Base-by-base conservation (phyloP, 2,329 filamentous ascomycete genomes). In the Paraconiothyrium sp. region DNA sequence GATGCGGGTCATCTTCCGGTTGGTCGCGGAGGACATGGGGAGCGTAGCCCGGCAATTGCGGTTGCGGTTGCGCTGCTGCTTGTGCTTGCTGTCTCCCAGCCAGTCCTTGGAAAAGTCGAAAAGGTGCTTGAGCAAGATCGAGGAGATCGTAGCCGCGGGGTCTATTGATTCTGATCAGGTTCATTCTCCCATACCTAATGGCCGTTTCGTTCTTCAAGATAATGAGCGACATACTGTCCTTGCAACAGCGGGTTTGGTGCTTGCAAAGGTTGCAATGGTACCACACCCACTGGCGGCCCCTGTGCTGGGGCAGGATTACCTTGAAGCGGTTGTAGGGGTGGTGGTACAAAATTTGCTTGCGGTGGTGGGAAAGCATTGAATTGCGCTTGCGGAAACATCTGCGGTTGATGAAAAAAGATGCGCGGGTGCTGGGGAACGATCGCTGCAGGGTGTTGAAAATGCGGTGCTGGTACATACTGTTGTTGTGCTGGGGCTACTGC, bases 391-490 rank as follows among this genome's bases (percentile, higher is more conserved):
- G 34, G 54, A 13, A 47, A 24, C 1, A 35, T 3, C 24, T 24
- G 30, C 20, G 24, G 41, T 20, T 47, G 43, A 47, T 56, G 41
- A 47, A 47, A 4, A 20, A 56, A 22, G 14, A 47, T 13, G 30
- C 46, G 52, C 43, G 35, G 54, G 2, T 37, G 46, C 10, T 30
- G 30, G 13, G 54, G 43, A 56, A 47, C 47, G 14, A 50, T 27
- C 16, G 32, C 41, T 47, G 24, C n/a, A 49, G 30, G 32, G 34
- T n/a, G 8, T 44, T 35, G 48, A 14, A 46, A 5, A 44, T 8
- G 48, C 27, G 43, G 24, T 46, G 10, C 24, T 51, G 37, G 50
- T 63, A 68, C 67, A 35, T 69, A 68, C 67, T 64, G 63, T 59
- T 24, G 35, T 50, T 47, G 59, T 49, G 56, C 52, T 20, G n/a